Evolutionary conservation across 345 rosid species (phyloP).

Genomic region (Brassica cretica): DNA sequence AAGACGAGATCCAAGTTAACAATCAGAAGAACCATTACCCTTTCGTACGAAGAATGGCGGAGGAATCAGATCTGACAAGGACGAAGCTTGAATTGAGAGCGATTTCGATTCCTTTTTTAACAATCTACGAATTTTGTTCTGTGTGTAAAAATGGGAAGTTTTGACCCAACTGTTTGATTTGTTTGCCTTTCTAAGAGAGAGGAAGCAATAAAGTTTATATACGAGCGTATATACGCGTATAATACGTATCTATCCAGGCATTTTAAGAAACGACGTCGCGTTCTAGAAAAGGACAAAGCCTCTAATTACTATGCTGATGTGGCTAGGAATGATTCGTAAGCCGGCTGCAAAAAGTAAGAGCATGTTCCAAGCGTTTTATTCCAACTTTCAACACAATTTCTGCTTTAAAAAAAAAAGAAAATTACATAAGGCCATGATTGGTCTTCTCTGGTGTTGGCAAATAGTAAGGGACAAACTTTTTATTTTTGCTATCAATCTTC

Average conservation of each 20-base stretch:
- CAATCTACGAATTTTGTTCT: not conserved
- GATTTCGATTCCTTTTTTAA: not conserved
- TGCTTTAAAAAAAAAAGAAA: not conserved
- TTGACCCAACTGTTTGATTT: conserved; percentile 14
- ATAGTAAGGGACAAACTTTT: not conserved
- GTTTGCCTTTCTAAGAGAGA: conserved; percentile 13
- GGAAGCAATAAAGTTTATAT: not conserved
- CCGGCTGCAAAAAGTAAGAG: not conserved
- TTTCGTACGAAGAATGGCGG: conserved; percentile 37
- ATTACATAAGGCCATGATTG: not conserved
- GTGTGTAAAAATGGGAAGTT: not conserved
- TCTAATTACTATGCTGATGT: not conserved
- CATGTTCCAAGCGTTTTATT: not conserved
- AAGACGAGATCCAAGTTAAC: conserved; percentile 15
- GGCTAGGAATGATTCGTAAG: not conserved
- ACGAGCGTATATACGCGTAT: conserved; percentile 17
- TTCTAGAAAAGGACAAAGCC: not conserved
- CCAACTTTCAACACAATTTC: not conserved
- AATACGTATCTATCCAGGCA: not conserved
- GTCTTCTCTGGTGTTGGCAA: not conserved
- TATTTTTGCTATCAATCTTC: too few species aligned
- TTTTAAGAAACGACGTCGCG: not conserved
- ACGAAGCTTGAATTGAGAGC: not conserved
- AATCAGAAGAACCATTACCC: not conserved
- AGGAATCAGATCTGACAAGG: conserved; percentile 30